Evolutionary conservation across 345 rosid genomes (phyloP).

Genomic region (Eucalyptus pauciflora): DNA sequence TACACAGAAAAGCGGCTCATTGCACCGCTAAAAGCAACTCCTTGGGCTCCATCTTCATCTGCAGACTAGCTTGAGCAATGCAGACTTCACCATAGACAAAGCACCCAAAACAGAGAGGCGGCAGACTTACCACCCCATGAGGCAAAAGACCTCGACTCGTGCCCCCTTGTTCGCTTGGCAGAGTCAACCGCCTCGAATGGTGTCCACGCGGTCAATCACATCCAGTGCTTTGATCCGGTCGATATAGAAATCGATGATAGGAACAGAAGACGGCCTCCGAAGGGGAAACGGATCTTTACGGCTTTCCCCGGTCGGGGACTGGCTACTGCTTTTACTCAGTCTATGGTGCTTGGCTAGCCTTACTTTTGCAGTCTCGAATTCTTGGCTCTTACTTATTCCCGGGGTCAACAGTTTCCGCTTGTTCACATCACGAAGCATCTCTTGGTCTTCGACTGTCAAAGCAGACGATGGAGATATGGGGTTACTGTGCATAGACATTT

Average conservation of each 20-base stretch:
- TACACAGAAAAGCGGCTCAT: not conserved
- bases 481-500: constrained; percentile 17
- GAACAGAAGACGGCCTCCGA: constrained; percentile 61
- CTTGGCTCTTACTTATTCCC: constrained; percentile 97
- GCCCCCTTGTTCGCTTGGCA: not conserved
- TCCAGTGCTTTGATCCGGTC: constrained; percentile 83
- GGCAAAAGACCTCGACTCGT: not conserved
- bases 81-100: not conserved
- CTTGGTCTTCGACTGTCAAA: constrained; percentile 76
- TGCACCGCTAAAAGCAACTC: not conserved
- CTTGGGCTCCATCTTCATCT: not conserved
- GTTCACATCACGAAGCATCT: constrained; percentile 84
- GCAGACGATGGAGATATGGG: constrained; percentile 38
- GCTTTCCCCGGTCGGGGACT: constrained; percentile 53
- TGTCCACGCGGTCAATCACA: constrained; percentile 87
- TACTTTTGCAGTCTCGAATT: constrained; percentile 55
- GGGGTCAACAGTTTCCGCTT: constrained; percentile 66
- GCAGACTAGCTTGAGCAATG: not conserved
- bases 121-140: not conserved
- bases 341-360: constrained; percentile 67
- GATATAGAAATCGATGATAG: constrained; percentile 62
- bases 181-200: constrained; percentile 12
- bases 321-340: constrained; percentile 88
- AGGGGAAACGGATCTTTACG: constrained; percentile 55
- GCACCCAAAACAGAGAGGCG: not conserved